phyloP scores from a whole-genome alignment of 805 yeast genomes.

The Starmera quercuum region DNA sequence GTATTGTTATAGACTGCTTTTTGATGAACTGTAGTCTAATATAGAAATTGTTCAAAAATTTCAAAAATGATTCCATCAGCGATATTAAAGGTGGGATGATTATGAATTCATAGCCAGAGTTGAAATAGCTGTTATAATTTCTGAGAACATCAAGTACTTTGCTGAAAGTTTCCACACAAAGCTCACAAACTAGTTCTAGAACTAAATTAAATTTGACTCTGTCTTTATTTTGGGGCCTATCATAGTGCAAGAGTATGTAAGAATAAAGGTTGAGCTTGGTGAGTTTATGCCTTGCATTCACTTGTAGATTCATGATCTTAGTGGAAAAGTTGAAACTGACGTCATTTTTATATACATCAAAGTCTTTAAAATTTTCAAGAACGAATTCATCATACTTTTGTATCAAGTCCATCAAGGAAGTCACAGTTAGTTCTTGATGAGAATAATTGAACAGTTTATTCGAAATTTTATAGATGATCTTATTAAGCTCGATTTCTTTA shows the following conservation, averaged over 20 bases:
- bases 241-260: constrained; percentile 13
- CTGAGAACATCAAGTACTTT: constrained; percentile 13
- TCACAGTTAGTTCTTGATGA: constrained; percentile 4
- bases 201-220: constrained; percentile 5
- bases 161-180: constrained; percentile 4
- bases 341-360: constrained; percentile 6
- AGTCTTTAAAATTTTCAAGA: not conserved
- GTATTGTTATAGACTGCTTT: constrained; percentile 3
- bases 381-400: not conserved
- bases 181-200: constrained; percentile 1
- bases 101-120: constrained; percentile 14
- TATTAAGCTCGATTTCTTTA: constrained; percentile 4
- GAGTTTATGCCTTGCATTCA: constrained; percentile 8
- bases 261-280: constrained; percentile 6
- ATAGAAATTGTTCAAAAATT: constrained; percentile 2
- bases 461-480: constrained; percentile 3
- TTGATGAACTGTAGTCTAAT: constrained; percentile 7
- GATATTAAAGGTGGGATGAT: constrained; percentile 7
- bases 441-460: constrained; percentile 4
- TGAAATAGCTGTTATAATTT: constrained; percentile 13
- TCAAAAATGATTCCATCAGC: constrained; percentile 8
- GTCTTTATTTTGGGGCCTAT: constrained; percentile 4
- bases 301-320: constrained; percentile 7
- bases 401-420: constrained; percentile 4
- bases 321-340: constrained; percentile 3